These are phyloP conservation scores for Vigna nakashimae DNA, from an alignment of 306 rosid genomes.

Conservation along the genomic window DNA sequence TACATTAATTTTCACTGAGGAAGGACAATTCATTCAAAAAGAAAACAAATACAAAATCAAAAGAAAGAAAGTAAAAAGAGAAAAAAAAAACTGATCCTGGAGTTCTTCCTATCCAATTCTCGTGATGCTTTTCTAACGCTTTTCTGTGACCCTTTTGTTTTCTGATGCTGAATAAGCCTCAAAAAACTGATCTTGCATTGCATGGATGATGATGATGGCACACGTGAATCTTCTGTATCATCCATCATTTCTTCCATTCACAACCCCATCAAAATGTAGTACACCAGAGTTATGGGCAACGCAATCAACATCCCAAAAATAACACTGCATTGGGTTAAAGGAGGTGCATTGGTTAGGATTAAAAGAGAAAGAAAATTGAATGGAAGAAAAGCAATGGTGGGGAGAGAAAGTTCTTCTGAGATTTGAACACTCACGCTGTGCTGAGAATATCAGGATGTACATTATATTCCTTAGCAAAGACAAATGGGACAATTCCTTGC, in stretches of 20 bases:
- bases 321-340: conserved; percentile 64
- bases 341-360: conserved; percentile 41
- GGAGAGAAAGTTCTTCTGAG: conserved; percentile 10
- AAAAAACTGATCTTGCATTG: conserved; percentile 36
- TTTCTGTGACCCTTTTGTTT: conserved; percentile 23
- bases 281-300: conserved; percentile 91
- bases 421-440: conserved; percentile 73
- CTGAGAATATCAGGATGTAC: conserved; percentile 98
- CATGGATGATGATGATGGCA: conserved; percentile 21
- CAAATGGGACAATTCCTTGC: conserved; percentile 99
- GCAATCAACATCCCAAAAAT: conserved; percentile 96
- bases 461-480: conserved; percentile 95
- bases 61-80: not conserved
- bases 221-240: conserved; percentile 42
- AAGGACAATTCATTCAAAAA: conserved; percentile 47
- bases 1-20: conserved; percentile 58
- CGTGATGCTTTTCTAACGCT: conserved; percentile 32
- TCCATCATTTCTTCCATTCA: conserved; percentile 52
- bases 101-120: conserved; percentile 46
- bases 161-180: conserved; percentile 39
- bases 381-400: conserved; percentile 13
- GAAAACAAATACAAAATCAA: conserved; percentile 35
- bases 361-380: conserved; percentile 39
- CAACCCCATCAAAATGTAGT: conserved; percentile 91
- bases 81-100: conserved; percentile 40